phyloP scores from a whole-genome alignment of 75 land plant species.

The Cunninghamia lanceolata region DNA sequence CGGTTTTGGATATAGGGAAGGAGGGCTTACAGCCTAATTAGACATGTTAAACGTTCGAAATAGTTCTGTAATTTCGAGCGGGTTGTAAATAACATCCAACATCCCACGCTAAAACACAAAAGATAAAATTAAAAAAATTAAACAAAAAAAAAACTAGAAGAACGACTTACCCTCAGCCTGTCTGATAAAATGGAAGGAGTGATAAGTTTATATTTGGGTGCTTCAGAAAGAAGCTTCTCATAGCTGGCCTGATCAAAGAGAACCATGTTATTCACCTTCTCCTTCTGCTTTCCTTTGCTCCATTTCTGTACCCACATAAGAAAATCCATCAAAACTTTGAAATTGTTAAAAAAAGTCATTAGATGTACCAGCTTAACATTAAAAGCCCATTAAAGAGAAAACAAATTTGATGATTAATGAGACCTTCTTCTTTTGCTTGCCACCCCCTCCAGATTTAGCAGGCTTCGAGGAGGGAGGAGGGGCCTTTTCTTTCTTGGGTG shows the following conservation, averaged over 20 bases:
- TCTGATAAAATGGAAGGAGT: slow-evolving; percentile 63
- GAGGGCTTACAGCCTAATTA: background rate
- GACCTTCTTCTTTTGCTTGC: slow-evolving; percentile 33
- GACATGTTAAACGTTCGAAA: background rate
- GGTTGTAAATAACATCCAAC: background rate
- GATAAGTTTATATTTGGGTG: slow-evolving; percentile 70
- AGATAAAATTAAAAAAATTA: background rate
- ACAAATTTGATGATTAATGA: background rate
- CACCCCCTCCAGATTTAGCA: slow-evolving; percentile 36
- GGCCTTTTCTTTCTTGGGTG: slow-evolving; percentile 43
- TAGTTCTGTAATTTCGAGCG: background rate
- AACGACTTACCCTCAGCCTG: slow-evolving; percentile 42
- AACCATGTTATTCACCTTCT: slow-evolving; percentile 74
- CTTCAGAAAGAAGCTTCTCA: slow-evolving; percentile 69
- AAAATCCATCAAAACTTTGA: background rate
- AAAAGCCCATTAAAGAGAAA: background rate
- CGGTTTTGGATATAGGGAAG: background rate
- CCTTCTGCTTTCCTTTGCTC: slow-evolving; percentile 77
- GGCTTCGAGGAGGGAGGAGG: slow-evolving; percentile 38
- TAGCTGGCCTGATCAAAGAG: slow-evolving; percentile 69
- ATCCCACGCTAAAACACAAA: background rate
- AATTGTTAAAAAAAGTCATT: background rate
- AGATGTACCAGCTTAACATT: background rate
- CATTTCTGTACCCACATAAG: slow-evolving; percentile 28
- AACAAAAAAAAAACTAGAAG: background rate